phyloP scores from a whole-genome alignment of 2,329 filamentous ascomycete species.

The Aspergillus tanneri region DNA sequence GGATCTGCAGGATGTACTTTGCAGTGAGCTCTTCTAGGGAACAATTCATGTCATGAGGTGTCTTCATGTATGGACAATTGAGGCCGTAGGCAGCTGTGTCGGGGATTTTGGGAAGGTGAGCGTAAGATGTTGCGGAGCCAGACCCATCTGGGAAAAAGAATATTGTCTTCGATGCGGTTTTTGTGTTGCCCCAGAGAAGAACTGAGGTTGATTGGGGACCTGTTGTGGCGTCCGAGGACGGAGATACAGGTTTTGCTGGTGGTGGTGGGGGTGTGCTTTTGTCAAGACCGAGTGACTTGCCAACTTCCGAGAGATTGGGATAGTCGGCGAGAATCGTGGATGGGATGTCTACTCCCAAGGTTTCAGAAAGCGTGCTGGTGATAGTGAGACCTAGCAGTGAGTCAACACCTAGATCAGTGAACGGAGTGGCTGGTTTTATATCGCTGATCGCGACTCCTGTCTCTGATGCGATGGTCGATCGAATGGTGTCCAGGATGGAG shows the following conservation, averaged over 20 bases:
- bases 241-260: slow-evolving; percentile 13
- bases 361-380: slow-evolving; percentile 3
- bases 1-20: slow-evolving; percentile 47
- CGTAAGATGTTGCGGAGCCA: slow-evolving; percentile 49
- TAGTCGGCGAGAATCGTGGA: slow-evolving; percentile 3
- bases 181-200: slow-evolving; percentile 44
- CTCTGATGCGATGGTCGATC: slow-evolving; percentile 9
- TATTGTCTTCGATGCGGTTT: slow-evolving; percentile 42
- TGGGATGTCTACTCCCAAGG: neutral
- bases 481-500: neutral
- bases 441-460: slow-evolving; percentile 2
- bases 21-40: slow-evolving; percentile 38
- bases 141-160: slow-evolving; percentile 50
- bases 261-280: slow-evolving; percentile 16
- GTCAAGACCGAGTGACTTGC: slow-evolving; percentile 21
- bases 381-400: slow-evolving; percentile 9
- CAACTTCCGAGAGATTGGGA: slow-evolving; percentile 2
- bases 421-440: neutral
- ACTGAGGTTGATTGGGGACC: slow-evolving; percentile 45
- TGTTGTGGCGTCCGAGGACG: slow-evolving; percentile 13
- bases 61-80: slow-evolving; percentile 48
- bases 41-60: slow-evolving; percentile 36
- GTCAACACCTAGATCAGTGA: slow-evolving; percentile 8
- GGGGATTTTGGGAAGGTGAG: slow-evolving; percentile 41
- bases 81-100: slow-evolving; percentile 46